Evolutionary conservation across 2,329 filamentous ascomycete species (phyloP), one percentile per base, ranked within the genome.

Genomic region (Zopfia rhizophila): DNA sequence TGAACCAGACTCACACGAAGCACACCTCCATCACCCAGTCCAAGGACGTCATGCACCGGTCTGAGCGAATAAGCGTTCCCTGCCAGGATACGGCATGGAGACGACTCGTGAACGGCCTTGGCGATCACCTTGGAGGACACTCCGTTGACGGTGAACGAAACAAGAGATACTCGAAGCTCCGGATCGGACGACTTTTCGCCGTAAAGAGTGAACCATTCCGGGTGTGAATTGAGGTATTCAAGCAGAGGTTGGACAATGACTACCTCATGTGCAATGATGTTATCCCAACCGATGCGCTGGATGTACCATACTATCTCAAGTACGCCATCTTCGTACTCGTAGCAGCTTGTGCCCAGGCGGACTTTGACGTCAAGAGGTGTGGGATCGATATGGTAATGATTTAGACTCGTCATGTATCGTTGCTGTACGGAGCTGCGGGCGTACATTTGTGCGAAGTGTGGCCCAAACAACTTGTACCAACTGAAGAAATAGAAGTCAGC

Each of bases 381-480:
- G 6, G 32, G 22, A 21, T 17, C 32, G 56, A 87, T 87, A 74
- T 89, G 89, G 70, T 79, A 88, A 60, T 89, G 85, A 1, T 81
- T 84, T 0, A 84, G 66, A 1, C 81, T 81, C 2, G 66, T 65
- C 43, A 89, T 72, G 28, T 76, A 65, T n/a, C 76, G 60, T 47
- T 85, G 81, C 0, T 81, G 82, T 0, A 65, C 61, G 3, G 74
- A 70, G 6, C 81, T 80, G 5, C 81, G 80, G 7, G 79, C 85
- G 63, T 89, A 91, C 3, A 91, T 72, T 60, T 85, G 80, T 0
- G 86, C 79, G 2, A 89, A 75, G 55, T 90, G 88, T 1, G 88
- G 87, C 0, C 88, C 88, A 61, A 86, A 90, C 50, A 72, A 68
- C 63, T 91, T 91, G 71, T 90, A 90, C 87, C 87, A 90, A 0